Evolutionary conservation across 768 basidiomycete species (phyloP).

Genomic region (Cyclocybe aegerita): DNA sequence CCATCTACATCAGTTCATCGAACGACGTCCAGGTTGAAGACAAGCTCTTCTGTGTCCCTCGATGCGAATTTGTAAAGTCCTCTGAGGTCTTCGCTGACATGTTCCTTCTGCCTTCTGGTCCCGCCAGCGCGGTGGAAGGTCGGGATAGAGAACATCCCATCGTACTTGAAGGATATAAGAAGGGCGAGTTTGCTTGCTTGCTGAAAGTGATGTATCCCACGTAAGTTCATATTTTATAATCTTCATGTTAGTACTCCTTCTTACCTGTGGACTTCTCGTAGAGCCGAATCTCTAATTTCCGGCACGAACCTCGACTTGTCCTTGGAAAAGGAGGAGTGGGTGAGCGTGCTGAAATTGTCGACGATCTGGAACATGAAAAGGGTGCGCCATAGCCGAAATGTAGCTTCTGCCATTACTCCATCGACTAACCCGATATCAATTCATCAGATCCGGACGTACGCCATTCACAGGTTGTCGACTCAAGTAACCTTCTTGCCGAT

Average conservation of each 20-base stretch:
- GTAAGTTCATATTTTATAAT: background rate
- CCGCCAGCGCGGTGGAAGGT: background rate
- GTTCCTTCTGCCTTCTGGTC: background rate
- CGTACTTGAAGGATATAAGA: conserved; percentile 7
- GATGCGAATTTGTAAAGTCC: no score
- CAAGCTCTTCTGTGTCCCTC: no score
- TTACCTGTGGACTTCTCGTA: conserved; percentile 1
- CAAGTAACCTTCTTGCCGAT: background rate
- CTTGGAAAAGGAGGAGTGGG: conserved; percentile 8
- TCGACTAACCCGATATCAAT: background rate
- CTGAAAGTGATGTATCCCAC: conserved; percentile 11
- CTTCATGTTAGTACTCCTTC: background rate
- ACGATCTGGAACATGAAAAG: conserved; percentile 8
- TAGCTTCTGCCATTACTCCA: background rate
- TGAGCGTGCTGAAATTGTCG: conserved; percentile 9
- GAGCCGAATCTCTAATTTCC: conserved; percentile 5
- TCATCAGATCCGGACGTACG: conserved; percentile 6
- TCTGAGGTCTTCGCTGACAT: no score
- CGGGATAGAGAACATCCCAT: conserved; percentile 6
- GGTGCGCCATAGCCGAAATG: conserved; percentile 1
- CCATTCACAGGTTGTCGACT: conserved; percentile 10
- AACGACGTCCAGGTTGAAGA: no score
- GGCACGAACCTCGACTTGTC: conserved; percentile 1
- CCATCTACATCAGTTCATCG: no score
- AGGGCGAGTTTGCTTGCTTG: conserved; percentile 7